These are phyloP conservation scores for Globisporangium ultimum DNA, from an alignment of 352 stramenopile species.

Conservation along the genomic window DNA sequence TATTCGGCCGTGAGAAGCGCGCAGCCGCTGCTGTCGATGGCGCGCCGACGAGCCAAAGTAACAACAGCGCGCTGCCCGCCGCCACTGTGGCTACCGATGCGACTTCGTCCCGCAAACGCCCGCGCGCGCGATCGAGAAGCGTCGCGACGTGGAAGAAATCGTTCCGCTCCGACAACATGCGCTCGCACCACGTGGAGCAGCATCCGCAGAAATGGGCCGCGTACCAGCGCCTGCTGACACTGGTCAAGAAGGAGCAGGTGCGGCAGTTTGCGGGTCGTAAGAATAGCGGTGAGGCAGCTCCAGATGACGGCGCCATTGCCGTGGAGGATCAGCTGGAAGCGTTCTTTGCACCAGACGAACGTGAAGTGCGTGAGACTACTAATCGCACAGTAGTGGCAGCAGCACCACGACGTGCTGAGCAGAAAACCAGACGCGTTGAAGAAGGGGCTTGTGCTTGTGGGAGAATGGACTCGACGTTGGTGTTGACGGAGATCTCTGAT, in stretches of 20 bases:
- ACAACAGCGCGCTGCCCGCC: neutral
- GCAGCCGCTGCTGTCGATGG: neutral
- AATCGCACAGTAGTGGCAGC: no score
- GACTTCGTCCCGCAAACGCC: neutral
- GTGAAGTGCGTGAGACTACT: no score
- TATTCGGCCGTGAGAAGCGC: slow-evolving; percentile 32
- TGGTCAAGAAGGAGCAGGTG: slow-evolving; percentile 18
- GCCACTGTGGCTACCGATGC: neutral
- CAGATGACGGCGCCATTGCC: neutral
- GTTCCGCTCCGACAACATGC: slow-evolving; percentile 42
- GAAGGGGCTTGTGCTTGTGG: no score
- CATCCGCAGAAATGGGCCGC: slow-evolving; percentile 26
- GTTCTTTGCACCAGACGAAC: no score
- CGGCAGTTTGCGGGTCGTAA: neutral
- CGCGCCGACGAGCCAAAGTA: no score
- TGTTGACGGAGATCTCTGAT: slow-evolving; percentile 12
- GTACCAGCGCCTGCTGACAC: slow-evolving; percentile 27
- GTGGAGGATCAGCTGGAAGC: no score
- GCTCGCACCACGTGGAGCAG: slow-evolving; percentile 32
- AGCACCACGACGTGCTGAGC: no score
- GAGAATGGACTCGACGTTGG: neutral
- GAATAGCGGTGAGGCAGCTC: no score
- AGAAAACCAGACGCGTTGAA: no score
- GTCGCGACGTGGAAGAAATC: slow-evolving; percentile 32
- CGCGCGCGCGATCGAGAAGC: slow-evolving; percentile 27